A percentile compares a stretch with the other conserved stretches of the same genome.
Evolutionary conservation across 2,329 filamentous ascomycete species (phyloP).

Genomic region (Eurotiales sp.): DNA sequence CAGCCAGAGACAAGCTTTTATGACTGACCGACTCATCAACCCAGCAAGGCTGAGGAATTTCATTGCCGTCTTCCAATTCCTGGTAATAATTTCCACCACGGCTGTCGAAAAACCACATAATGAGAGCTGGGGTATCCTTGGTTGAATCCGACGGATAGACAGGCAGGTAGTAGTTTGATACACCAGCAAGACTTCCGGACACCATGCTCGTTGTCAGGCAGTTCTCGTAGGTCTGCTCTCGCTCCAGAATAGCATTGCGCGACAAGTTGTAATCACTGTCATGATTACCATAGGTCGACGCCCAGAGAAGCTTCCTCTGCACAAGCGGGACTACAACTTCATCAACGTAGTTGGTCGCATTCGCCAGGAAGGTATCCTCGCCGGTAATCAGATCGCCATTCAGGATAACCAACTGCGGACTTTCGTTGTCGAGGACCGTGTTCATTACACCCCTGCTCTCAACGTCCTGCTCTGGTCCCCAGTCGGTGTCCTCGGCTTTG

Average conservation of each 20-base stretch:
- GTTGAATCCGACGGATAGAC: conserved; percentile 46
- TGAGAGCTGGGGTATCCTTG: conserved; percentile 33
- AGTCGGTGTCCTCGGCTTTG: conserved; percentile 39
- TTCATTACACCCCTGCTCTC: conserved; percentile 57
- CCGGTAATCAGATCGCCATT: conserved; percentile 71
- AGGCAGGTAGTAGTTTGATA: conserved; percentile 54
- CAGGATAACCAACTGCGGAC: conserved; percentile 59
- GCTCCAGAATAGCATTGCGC: conserved; percentile 37
- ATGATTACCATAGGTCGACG: conserved; percentile 69
- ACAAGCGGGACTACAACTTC: conserved; percentile 57
- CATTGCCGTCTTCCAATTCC: conserved; percentile 23
- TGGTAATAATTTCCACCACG: conserved; percentile 55
- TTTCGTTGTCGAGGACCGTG: conserved; percentile 55
- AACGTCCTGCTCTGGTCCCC: conserved; percentile 53
- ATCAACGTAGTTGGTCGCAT: conserved; percentile 57
- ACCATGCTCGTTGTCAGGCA: conserved; percentile 45
- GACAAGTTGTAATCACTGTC: conserved; percentile 59
- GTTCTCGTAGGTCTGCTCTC: conserved; percentile 36
- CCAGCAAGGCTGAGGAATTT: conserved; percentile 30
- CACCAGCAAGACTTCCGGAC: conserved; percentile 32
- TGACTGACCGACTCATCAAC: conserved; percentile 36
- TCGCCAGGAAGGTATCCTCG: conserved; percentile 56
- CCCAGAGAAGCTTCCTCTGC: conserved; percentile 56
- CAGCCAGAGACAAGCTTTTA: too few species aligned
- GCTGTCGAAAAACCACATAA: conserved; percentile 71